Conservation (phyloP, 2,329 filamentous ascomycete species). For the Trichoderma sp. region DNA sequence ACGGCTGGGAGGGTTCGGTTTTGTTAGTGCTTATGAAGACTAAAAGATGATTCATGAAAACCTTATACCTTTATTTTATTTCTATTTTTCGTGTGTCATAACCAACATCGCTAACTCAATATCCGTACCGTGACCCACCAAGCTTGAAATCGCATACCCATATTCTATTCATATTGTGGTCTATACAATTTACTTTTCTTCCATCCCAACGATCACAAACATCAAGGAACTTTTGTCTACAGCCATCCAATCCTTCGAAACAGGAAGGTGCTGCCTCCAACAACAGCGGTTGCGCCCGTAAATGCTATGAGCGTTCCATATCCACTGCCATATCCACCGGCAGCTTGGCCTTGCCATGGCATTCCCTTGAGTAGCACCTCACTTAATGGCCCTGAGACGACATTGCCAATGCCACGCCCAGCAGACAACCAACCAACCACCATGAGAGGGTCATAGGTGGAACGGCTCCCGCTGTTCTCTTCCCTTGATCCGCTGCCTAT, state of each 20-base stretch:
- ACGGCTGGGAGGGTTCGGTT: not conserved
- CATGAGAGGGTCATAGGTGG: slow-evolving; percentile 47
- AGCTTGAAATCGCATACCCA: not conserved
- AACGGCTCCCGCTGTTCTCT: not conserved
- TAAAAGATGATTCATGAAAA: not conserved
- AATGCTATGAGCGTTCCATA: slow-evolving; percentile 36
- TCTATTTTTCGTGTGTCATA: not conserved
- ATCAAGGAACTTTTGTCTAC: slow-evolving; percentile 4
- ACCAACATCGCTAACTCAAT: not conserved
- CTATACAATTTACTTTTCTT: not conserved
- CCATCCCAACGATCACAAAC: not conserved
- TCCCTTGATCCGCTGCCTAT: not conserved
- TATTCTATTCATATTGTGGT: not conserved
- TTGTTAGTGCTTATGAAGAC: not conserved
- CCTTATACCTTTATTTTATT: not conserved
- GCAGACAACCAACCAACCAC: slow-evolving; percentile 57
- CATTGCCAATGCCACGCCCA: slow-evolving; percentile 60
- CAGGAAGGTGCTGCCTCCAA: slow-evolving; percentile 32
- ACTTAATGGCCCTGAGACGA: slow-evolving; percentile 55
- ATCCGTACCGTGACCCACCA: not conserved
- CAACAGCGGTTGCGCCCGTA: slow-evolving; percentile 33
- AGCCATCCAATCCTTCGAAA: slow-evolving; percentile 35
- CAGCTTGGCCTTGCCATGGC: slow-evolving; percentile 39
- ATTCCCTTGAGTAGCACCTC: slow-evolving; percentile 47
- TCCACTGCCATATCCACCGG: slow-evolving; percentile 33